A percentile compares a stretch with the other conserved stretches of the same genome.
These are phyloP conservation scores for Trichoderma arundinaceum DNA, from an alignment of 2,329 filamentous ascomycete species.

Conservation along the genomic window DNA sequence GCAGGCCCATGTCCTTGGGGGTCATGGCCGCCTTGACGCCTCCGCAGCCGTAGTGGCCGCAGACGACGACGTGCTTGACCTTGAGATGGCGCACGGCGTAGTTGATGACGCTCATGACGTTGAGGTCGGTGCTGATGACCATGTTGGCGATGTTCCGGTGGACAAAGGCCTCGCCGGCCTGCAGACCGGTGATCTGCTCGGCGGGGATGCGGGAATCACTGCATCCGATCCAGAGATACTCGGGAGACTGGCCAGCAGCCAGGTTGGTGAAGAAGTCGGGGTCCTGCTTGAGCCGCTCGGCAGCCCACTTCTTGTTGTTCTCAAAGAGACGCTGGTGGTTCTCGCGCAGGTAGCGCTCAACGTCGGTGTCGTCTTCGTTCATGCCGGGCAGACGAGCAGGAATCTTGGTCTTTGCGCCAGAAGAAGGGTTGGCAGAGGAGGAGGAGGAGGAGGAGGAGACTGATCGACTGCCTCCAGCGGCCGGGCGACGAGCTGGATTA, in stretches of 20 bases:
- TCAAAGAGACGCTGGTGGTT: slow-evolving; percentile 72
- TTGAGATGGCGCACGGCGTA: slow-evolving; percentile 83
- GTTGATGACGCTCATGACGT: slow-evolving; percentile 80
- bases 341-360: slow-evolving; percentile 63
- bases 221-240: slow-evolving; percentile 89
- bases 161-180: slow-evolving; percentile 90
- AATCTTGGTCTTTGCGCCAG: slow-evolving; percentile 14
- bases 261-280: slow-evolving; percentile 70
- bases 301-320: slow-evolving; percentile 70
- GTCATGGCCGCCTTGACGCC: slow-evolving; percentile 78
- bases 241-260: slow-evolving; percentile 67
- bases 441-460: slow-evolving; percentile 2
- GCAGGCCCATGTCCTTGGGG: slow-evolving; percentile 69
- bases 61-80: slow-evolving; percentile 81
- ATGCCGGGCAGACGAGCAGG: slow-evolving; percentile 27
- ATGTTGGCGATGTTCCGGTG: slow-evolving; percentile 69
- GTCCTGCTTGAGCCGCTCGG: slow-evolving; percentile 61
- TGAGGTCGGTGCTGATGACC: slow-evolving; percentile 72
- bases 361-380: slow-evolving; percentile 42
- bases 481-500: slow-evolving; percentile 4
- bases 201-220: slow-evolving; percentile 91
- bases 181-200: slow-evolving; percentile 80
- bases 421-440: slow-evolving; percentile 13
- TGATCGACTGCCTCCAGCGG: slow-evolving; percentile 7
- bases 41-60: slow-evolving; percentile 79